Evolutionary conservation across 2,329 filamentous ascomycete species (phyloP), one percentile per base, ranked within the genome.

Genomic region (Niveomyces coronatus): DNA sequence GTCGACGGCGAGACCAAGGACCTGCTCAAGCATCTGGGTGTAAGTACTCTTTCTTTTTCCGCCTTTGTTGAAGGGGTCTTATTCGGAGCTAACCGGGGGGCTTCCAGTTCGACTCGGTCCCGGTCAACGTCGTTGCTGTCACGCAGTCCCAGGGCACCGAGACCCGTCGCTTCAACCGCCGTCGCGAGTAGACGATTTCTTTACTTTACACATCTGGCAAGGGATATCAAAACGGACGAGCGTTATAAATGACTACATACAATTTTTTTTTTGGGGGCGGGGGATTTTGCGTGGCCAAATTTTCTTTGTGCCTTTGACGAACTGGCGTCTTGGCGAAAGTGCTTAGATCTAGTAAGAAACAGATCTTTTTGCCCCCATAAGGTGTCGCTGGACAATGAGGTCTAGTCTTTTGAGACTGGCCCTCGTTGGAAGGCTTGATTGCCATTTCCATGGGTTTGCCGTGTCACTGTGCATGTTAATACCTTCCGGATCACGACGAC

Each of bases 1-100:
- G 84, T 94, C 61, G 91, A 98, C 65, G 70, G 77, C 67, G 91
- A 98, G 75, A 98, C 91, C 67, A 96, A 95, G 82, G 91, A 96
- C 63, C 76, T 98, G 57, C 79, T 98, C 63, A 98, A 98, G 85
- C 85, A 82, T 76, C 78, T 98, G 58, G 91, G 91, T 68, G 88
- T 95, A 89, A 58, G 88, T 88, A 9, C 11, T 30, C 26, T 28
- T 30, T 34, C 1, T 24, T 6, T 3, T 31, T 9, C 8, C 9
- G 9, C n/a, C 22, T n/a, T n/a, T n/a, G n/a, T n/a, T n/a, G n/a
- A n/a, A n/a, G n/a, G n/a, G n/a, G n/a, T n/a, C n/a, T n/a, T n/a
- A n/a, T n/a, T n/a, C n/a, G n/a, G n/a, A n/a, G 31, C 56, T 65
- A 47, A 65, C 52, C n/a, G n/a, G n/a, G 43, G 13, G 17, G 44